Base-by-base conservation (phyloP, 306 rosid genomes). In the Prunus fruticosa region DNA sequence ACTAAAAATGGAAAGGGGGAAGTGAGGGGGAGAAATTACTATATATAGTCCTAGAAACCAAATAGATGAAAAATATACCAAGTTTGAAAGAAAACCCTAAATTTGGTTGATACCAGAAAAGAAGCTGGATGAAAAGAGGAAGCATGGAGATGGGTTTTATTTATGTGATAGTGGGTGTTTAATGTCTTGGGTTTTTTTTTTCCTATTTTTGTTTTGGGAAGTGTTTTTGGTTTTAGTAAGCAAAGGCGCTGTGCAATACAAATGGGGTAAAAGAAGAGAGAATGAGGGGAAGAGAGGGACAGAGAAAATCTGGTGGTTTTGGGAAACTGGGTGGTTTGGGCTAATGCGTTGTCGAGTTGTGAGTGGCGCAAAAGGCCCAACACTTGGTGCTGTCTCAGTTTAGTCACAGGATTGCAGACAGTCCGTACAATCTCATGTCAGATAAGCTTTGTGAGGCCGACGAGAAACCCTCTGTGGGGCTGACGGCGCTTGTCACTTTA, bases 191-290 rank as follows among this genome's bases (percentile, higher is more conserved):
- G 8, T 6, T 47, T 68, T 32, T 47, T 47, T 56, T 38, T 34
- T 88, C 80, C 93, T 85, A 80, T 78, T 78, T 86, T 86, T 52
- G 95, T 80, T 76, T 58, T 27, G 62, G 67, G 65, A 61, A 62
- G 79, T 71, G 69, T 49, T 69, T 54, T 63, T 45, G 15, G 69
- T 61, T 64, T 58, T 67, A 28, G 32, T 43, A 28, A 67, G 65
- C 66, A 41, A 69, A 64, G 66, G 62, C 49, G 23, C 25, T 64
- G n/a, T 3, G 69, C 72, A 53, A 1, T 67, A 57, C 58, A 64
- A 45, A 71, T 14, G 65, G 72, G 60, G 22, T 72, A 57, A 4
- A 20, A 62, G 23, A 6, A 23, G 53, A 41, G 19, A 4, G 54
- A 20, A 6, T 22, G 2, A 72, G 66, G 32, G 75, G 30, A 51